A percentile compares a stretch with the other conserved stretches of the same genome.
phyloP scores from a whole-genome alignment of 2,329 filamentous ascomycete genomes.

The Sclerotinia trifoliorum region DNA sequence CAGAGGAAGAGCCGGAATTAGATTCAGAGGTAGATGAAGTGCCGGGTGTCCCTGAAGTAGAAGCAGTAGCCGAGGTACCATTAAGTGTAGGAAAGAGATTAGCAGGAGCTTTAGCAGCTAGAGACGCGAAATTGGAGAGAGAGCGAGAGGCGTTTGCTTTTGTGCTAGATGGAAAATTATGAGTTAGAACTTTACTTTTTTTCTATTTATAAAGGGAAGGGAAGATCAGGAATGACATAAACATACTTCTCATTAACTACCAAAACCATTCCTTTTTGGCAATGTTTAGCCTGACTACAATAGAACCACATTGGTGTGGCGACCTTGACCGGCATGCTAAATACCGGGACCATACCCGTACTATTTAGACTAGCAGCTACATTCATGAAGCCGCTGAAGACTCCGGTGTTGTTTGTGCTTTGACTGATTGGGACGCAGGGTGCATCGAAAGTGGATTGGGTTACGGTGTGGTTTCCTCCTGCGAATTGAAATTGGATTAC shows the following conservation, averaged over 20 bases:
- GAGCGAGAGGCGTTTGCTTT: slow-evolving; percentile 53
- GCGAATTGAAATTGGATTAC: slow-evolving; percentile 68
- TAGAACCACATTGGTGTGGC: slow-evolving; percentile 75
- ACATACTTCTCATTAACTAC: slow-evolving; percentile 54
- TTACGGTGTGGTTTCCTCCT: slow-evolving; percentile 73
- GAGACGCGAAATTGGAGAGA: slow-evolving; percentile 43
- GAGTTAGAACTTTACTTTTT: too few relatives aligned
- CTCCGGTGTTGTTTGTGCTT: slow-evolving; percentile 51
- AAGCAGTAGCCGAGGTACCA: slow-evolving; percentile 17
- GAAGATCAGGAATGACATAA: not conserved
- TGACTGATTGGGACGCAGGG: slow-evolving; percentile 62
- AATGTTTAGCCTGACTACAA: slow-evolving; percentile 73
- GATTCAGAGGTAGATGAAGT: not conserved
- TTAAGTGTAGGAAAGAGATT: slow-evolving; percentile 42
- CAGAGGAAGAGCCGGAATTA: not conserved
- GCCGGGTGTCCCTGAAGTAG: slow-evolving; percentile 6
- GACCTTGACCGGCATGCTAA: slow-evolving; percentile 67
- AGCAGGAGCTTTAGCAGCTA: slow-evolving; percentile 43
- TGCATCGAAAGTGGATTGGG: slow-evolving; percentile 70
- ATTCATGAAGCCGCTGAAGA: slow-evolving; percentile 68
- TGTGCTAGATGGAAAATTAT: slow-evolving; percentile 19
- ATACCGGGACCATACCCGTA: slow-evolving; percentile 58
- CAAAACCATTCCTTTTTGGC: slow-evolving; percentile 49
- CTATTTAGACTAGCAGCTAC: slow-evolving; percentile 53
- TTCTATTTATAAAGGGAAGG: too few relatives aligned